Evolutionary conservation across 352 stramenopile genomes (phyloP).

Genomic region (Globisporangium sylvaticum): DNA sequence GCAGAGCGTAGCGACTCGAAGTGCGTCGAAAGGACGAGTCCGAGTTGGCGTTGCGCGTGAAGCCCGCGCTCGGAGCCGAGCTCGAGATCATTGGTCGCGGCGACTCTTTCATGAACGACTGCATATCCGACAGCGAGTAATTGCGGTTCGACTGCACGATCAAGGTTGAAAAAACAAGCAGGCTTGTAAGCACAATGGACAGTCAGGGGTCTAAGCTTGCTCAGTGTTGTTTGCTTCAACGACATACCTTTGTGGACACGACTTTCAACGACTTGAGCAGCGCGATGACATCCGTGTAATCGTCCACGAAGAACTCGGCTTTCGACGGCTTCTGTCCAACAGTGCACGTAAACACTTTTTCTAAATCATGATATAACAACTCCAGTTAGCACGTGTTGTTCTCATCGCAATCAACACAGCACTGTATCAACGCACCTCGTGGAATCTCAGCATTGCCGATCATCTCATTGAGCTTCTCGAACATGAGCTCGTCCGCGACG

Average conservation of each 20-base stretch:
- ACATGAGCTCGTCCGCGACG: slow-evolving; percentile 98
- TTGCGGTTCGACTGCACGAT: slow-evolving; percentile 64
- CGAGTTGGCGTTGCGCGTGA: slow-evolving; percentile 35
- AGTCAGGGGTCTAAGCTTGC: neutral
- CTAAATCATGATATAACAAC: slow-evolving; percentile 10
- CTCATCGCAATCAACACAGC: neutral
- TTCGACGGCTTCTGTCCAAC: slow-evolving; percentile 98
- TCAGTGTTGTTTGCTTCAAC: neutral
- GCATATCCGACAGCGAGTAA: slow-evolving; percentile 83
- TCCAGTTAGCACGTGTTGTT: neutral
- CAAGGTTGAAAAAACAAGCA: neutral
- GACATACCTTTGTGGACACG: slow-evolving; percentile 63
- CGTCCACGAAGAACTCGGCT: slow-evolving; percentile 95
- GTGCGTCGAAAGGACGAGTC: slow-evolving; percentile 55
- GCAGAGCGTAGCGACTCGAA: slow-evolving; percentile 47
- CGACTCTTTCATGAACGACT: slow-evolving; percentile 62
- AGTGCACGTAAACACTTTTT: slow-evolving; percentile 93
- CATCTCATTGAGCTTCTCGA: slow-evolving; percentile 65
- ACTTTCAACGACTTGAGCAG: slow-evolving; percentile 84
- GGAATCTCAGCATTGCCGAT: slow-evolving; percentile 30
- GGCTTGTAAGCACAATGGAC: neutral
- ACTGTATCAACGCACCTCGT: slow-evolving; percentile 29
- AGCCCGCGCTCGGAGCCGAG: slow-evolving; percentile 28
- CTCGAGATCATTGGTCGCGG: slow-evolving; percentile 48
- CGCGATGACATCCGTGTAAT: slow-evolving; percentile 93